These are phyloP conservation scores for Citeromyces matritensis DNA, from an alignment of 805 yeast species.

Conservation along the genomic window DNA sequence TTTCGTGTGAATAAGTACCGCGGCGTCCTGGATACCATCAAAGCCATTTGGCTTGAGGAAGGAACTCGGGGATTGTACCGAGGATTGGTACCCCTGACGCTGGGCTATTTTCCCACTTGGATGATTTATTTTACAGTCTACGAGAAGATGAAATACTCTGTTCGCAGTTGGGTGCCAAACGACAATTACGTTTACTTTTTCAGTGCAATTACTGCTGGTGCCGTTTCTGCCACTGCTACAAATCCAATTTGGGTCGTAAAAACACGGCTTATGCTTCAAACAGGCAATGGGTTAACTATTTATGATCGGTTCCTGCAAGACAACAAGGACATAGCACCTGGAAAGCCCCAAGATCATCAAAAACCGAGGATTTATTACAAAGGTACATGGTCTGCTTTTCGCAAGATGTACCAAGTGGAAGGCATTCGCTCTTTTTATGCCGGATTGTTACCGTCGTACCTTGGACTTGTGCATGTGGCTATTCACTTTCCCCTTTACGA, in stretches of 20 bases:
- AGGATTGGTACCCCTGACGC: conserved; percentile 81
- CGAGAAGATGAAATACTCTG: conserved; percentile 51
- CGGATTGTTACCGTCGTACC: conserved; percentile 79
- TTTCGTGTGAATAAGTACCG: conserved; percentile 23
- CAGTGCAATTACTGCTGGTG: conserved; percentile 80
- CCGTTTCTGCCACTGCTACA: conserved; percentile 67
- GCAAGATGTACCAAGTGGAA: conserved; percentile 62
- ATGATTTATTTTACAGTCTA: conserved; percentile 87
- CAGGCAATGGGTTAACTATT: conserved; percentile 26
- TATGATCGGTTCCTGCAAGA: conserved; percentile 14
- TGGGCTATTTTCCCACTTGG: conserved; percentile 97
- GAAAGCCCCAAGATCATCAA: not conserved
- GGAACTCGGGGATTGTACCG: conserved; percentile 76
- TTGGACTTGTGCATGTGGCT: conserved; percentile 88
- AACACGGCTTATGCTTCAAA: conserved; percentile 85
- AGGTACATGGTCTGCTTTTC: conserved; percentile 76
- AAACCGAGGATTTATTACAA: conserved; percentile 32
- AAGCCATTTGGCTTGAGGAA: conserved; percentile 58
- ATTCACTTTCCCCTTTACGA: conserved; percentile 94
- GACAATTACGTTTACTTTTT: conserved; percentile 23
- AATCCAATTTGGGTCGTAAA: conserved; percentile 98
- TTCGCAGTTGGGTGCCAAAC: conserved; percentile 9
- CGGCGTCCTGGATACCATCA: conserved; percentile 51
- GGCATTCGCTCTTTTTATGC: conserved; percentile 75
- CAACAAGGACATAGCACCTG: conserved; percentile 1